These are phyloP conservation scores for Monosporozyma aquatica DNA, from an alignment of 805 yeast species.

Conservation along the genomic window DNA sequence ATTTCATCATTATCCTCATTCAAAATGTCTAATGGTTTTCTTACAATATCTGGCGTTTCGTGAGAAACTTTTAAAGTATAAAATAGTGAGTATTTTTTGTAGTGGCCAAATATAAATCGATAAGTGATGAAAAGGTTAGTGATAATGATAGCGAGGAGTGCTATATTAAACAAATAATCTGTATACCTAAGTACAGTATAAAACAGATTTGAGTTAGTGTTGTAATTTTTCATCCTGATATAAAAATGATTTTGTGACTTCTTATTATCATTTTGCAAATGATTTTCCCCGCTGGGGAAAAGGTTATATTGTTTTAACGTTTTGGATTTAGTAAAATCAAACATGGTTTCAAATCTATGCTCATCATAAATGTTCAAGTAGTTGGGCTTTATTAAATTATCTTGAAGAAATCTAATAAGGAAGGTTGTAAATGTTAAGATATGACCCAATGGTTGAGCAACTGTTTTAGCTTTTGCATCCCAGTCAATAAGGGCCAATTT, in stretches of 20 bases:
- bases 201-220: conserved; percentile 7
- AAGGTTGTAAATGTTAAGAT: conserved; percentile 15
- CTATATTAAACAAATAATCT: conserved; percentile 8
- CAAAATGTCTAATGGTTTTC: conserved; percentile 15
- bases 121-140: conserved; percentile 13
- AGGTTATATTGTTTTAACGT: conserved; percentile 16
- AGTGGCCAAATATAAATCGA: conserved; percentile 16
- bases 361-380: conserved; percentile 11
- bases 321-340: conserved; percentile 25
- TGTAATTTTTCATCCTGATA: not conserved
- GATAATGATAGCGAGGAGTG: conserved; percentile 8
- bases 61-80: not conserved
- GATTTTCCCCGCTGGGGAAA: no score
- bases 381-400: conserved; percentile 23
- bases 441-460: conserved; percentile 24
- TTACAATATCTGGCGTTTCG: conserved; percentile 15
- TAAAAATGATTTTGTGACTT: not conserved
- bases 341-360: conserved; percentile 6
- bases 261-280: not conserved
- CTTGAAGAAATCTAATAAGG: conserved; percentile 22
- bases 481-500: conserved; percentile 22
- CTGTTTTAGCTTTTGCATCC: conserved; percentile 20
- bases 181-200: conserved; percentile 11
- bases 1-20: conserved; percentile 16
- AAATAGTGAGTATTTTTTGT: conserved; percentile 19